phyloP scores from a whole-genome alignment of 176 grass and related monocot genomes.

The Typha latifolia region DNA sequence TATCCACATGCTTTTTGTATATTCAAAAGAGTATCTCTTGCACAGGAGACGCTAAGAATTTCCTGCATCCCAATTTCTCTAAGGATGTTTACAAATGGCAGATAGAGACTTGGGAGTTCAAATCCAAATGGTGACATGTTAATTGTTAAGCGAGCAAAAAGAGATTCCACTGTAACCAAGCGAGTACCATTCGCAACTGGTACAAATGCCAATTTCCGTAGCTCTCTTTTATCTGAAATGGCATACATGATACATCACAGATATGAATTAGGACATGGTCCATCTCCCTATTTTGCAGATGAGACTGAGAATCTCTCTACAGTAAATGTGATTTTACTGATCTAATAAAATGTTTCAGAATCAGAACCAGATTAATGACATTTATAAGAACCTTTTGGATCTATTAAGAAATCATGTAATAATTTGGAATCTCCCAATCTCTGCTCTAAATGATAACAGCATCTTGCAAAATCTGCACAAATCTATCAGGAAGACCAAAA shows the following conservation, averaged over 20 bases:
- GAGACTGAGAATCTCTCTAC: no score
- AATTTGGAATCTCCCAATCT: no score
- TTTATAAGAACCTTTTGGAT: no score
- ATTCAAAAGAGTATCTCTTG: slow-evolving; percentile 75
- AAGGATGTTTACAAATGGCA: slow-evolving; percentile 72
- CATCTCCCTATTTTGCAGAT: no score
- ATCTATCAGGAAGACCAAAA: no score
- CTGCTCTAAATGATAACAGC: no score
- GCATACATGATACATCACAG: not conserved
- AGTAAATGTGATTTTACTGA: no score
- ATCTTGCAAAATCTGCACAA: no score
- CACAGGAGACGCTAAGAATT: slow-evolving; percentile 65
- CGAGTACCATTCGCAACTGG: slow-evolving; percentile 95
- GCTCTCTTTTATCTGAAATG: slow-evolving; percentile 58
- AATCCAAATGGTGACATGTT: slow-evolving; percentile 98
- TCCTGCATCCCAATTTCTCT: slow-evolving; percentile 90
- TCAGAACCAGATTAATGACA: no score
- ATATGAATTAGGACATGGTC: no score
- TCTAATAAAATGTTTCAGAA: no score
- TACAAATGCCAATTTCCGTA: slow-evolving; percentile 81
- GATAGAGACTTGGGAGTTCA: slow-evolving; percentile 72
- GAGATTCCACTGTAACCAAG: slow-evolving; percentile 74
- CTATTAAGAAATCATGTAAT: no score
- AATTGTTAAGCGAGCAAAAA: slow-evolving; percentile 76
- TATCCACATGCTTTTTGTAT: slow-evolving; percentile 92